Evolutionary conservation across 2,329 filamentous ascomycete genomes (phyloP), one percentile per base, ranked within the genome.

Genomic region (Colletotrichum phormii): DNA sequence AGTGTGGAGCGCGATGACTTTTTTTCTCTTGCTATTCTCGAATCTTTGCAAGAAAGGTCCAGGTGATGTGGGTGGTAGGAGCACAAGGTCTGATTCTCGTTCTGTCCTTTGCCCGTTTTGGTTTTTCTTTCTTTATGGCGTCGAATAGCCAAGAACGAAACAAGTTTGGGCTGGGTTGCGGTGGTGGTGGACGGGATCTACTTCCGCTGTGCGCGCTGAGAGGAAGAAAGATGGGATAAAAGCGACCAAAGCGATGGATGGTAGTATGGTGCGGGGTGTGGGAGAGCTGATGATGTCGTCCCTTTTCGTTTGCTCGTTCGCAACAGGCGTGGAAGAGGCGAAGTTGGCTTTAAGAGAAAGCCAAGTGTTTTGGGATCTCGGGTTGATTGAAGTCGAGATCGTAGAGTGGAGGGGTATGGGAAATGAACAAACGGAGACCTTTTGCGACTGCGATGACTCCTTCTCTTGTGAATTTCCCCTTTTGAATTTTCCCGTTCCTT

Each of bases 21-120:
- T 51, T 42, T 24, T 55, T 8, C 11, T 8, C 1, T 9, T 26
- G 61, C 31, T 64, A 55, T 64, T 64, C 31, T 64, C 49, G 51
- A 64, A 64, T 18, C 62, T 49, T 64, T 64, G 62, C 62, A 42
- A 64, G 51, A 12, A 3, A 49, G 42, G 62, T 29, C 22, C 62
- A 64, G 62, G 62, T 64, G 62, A 64, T 64, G 49, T 29, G 29
- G 42, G 60, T 63, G 60, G 60, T 35, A 49, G 46, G 60, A 49
- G 60, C 46, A 63, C 60, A 63, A 63, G 60, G 46, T 63, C 60
- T 29, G 31, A 29, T 62, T n/a, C 60, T 53, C n/a, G 46, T 18
- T 35, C 33, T 35, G 29, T 63, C 29, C 60, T 24, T 63, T 33
- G 60, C 60, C 60, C 29, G 60, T 55, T 64, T 55, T 13, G 51